Evolutionary conservation across 257 asterid genomes (phyloP).

Genomic region (Parsonsia alboflavescens): DNA sequence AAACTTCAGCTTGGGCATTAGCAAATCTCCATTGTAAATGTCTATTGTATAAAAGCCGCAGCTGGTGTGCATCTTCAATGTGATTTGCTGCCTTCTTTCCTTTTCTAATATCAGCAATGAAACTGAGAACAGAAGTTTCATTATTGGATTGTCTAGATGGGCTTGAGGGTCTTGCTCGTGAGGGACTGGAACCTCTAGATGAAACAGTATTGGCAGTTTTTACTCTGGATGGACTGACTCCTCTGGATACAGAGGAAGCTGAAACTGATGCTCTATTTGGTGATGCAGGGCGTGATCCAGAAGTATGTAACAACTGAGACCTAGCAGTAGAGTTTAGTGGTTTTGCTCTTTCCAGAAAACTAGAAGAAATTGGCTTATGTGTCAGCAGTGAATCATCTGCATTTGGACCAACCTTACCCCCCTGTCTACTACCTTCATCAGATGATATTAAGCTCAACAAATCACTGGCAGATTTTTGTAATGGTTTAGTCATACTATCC

Average conservation of each 20-base stretch:
- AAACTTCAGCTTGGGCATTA: slow-evolving; percentile 56
- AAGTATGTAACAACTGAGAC: slow-evolving; percentile 35
- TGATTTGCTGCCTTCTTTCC: slow-evolving; percentile 63
- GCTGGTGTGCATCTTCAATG: slow-evolving; percentile 76
- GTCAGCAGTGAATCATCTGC: slow-evolving; percentile 43
- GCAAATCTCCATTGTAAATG: slow-evolving; percentile 84
- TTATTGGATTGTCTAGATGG: slow-evolving; percentile 65
- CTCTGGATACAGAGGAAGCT: slow-evolving; percentile 45
- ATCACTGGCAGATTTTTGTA: slow-evolving; percentile 53
- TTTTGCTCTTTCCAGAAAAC: slow-evolving; percentile 42
- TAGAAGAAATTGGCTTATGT: slow-evolving; percentile 40
- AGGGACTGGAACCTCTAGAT: slow-evolving; percentile 72
- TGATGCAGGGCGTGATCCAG: slow-evolving; percentile 59
- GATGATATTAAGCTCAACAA: slow-evolving; percentile 32
- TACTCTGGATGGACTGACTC: slow-evolving; percentile 53
- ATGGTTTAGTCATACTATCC: slow-evolving; percentile 47
- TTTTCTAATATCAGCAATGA: slow-evolving; percentile 67
- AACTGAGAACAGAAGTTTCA: slow-evolving; percentile 73
- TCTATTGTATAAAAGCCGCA: slow-evolving; percentile 73
- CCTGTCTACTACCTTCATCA: slow-evolving; percentile 29
- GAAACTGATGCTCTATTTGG: slow-evolving; percentile 33
- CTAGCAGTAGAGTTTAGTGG: slow-evolving; percentile 45
- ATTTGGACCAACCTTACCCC: slow-evolving; percentile 22
- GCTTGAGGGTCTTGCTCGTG: slow-evolving; percentile 64
- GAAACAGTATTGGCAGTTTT: slow-evolving; percentile 35